Percentiles rank a stretch among this genome's conserved stretches.
Evolutionary conservation across 441 rosid genomes (phyloP).

Genomic region (Adansonia grandidieri): DNA sequence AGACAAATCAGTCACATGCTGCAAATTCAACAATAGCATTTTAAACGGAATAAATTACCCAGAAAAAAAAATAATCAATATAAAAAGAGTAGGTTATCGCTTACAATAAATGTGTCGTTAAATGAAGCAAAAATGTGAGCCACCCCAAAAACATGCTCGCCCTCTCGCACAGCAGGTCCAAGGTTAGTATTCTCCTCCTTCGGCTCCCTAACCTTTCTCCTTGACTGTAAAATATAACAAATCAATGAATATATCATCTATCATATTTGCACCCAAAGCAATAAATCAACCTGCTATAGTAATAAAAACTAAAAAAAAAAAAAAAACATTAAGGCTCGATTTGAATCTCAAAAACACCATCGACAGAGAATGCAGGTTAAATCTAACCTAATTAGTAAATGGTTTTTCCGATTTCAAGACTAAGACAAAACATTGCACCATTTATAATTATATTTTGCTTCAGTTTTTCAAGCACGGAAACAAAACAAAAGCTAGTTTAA

Average conservation of each 20-base stretch:
- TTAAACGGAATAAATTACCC: neutral
- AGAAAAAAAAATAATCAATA: neutral
- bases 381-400: neutral
- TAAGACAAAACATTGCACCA: neutral
- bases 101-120: slow-evolving; percentile 73
- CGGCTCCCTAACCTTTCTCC: slow-evolving; percentile 62
- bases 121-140: slow-evolving; percentile 74
- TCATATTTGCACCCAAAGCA: neutral
- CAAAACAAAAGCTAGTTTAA: neutral
- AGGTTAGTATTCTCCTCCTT: slow-evolving; percentile 70
- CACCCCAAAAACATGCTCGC: slow-evolving; percentile 74
- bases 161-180: slow-evolving; percentile 69
- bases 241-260: neutral
- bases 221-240: slow-evolving; percentile 37
- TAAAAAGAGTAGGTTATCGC: neutral
- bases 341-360: neutral
- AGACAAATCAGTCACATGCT: slow-evolving; percentile 10
- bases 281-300: neutral
- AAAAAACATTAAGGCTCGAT: neutral
- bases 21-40: neutral
- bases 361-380: neutral
- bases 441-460: neutral
- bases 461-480: neutral
- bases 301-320: neutral
- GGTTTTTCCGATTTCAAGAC: neutral